Evolutionary conservation across 208 protist species (phyloP).

Genomic region (Wallacemonas sp.): DNA sequence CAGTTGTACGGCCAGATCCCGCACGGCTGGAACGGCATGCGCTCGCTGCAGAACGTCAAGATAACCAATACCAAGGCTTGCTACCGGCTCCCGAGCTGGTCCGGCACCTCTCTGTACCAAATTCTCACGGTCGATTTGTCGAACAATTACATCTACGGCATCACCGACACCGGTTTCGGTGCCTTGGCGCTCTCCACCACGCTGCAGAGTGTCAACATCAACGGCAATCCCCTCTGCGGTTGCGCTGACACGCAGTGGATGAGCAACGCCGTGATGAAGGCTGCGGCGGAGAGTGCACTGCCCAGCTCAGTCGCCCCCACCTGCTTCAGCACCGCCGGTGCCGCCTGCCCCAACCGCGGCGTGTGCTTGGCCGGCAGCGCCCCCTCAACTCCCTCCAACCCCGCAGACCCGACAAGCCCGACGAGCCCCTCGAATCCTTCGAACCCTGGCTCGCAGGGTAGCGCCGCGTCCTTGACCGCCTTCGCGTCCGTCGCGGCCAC

Average conservation of each 20-base stretch:
- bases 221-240: conserved; percentile 13
- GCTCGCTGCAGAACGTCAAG: conserved; percentile 11
- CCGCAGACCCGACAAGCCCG: no score
- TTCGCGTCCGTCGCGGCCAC: no score
- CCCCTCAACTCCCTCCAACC: no score
- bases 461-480: no score
- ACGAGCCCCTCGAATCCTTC: no score
- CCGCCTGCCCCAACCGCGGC: neutral
- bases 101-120: conserved; percentile 10
- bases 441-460: no score
- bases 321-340: neutral
- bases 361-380: neutral
- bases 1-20: conserved; percentile 3
- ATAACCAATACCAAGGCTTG: conserved; percentile 20
- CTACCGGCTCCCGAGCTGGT: conserved; percentile 23
- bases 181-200: conserved; percentile 1
- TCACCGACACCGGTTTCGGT: conserved; percentile 1
- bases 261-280: neutral
- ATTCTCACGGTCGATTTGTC: conserved; percentile 17
- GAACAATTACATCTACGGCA: conserved; percentile 16
- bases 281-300: conserved; percentile 1
- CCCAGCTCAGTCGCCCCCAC: neutral
- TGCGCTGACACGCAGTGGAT: conserved; percentile 4
- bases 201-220: conserved; percentile 18
- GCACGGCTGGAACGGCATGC: conserved; percentile 21